Percentiles rank a stretch among this genome's conserved stretches.
Evolutionary conservation across 2,329 filamentous ascomycete species (phyloP).

Genomic region (Colletotrichum euphorbiae): DNA sequence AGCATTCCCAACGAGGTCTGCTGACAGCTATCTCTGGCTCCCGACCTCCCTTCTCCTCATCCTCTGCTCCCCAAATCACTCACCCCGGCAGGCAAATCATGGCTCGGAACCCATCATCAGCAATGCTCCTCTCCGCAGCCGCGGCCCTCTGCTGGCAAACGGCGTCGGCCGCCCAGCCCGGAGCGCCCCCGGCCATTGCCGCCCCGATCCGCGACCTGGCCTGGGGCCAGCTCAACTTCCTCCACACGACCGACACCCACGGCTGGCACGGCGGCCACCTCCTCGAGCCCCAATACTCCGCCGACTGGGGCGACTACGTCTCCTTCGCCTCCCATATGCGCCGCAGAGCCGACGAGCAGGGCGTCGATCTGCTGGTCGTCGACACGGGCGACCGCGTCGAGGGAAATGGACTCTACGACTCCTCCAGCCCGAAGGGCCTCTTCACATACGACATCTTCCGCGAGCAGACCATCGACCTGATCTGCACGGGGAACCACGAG

Average conservation of each 20-base stretch:
- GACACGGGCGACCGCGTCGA: constrained; percentile 96
- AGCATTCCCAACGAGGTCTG: constrained; percentile 16
- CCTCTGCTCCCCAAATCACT: background rate
- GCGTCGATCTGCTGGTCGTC: constrained; percentile 88
- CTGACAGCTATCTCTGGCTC: background rate
- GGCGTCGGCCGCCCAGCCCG: constrained; percentile 75
- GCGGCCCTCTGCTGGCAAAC: constrained; percentile 49
- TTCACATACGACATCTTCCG: constrained; percentile 91
- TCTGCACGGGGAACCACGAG: constrained; percentile 94
- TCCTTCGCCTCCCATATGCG: constrained; percentile 90
- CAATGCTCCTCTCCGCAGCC: constrained; percentile 27
- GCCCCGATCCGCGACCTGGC: constrained; percentile 85
- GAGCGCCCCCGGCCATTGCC: constrained; percentile 79
- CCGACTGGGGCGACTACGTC: constrained; percentile 98
- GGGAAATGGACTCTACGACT: constrained; percentile 94
- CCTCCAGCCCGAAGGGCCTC: constrained; percentile 85
- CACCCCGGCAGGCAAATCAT: background rate
- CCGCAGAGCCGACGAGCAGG: constrained; percentile 79
- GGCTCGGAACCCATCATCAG: constrained; percentile 13
- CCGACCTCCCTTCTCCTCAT: background rate
- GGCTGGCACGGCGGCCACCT: constrained; percentile 96
- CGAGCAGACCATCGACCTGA: constrained; percentile 83
- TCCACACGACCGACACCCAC: constrained; percentile 97
- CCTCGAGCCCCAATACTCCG: constrained; percentile 92
- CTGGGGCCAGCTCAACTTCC: constrained; percentile 96